Evolutionary conservation across 2,329 filamentous ascomycete species (phyloP), one percentile per base, ranked within the genome.

Genomic region (Emmonsiellopsis sp.): DNA sequence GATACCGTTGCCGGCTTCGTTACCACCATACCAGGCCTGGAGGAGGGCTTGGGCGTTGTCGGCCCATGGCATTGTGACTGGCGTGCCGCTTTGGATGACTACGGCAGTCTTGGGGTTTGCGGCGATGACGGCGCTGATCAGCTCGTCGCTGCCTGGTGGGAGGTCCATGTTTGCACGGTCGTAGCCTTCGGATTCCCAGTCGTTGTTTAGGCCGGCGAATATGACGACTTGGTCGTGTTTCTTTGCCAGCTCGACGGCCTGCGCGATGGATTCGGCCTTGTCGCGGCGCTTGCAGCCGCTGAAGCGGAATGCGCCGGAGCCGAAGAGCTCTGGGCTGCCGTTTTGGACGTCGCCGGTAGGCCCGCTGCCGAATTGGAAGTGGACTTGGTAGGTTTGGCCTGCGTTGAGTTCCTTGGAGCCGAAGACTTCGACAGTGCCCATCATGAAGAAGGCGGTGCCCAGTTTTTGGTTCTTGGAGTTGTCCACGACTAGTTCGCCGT

Each of bases 1-100:
- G 56, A 94, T 85, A 9, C 83, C 84, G 63, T 91, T 89, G 5
- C 88, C 88, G 5, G 85, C 86, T 71, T 93, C 88, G 62, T 93
- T 88, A n/a, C 88, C 88, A 56, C 87, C 86, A 62, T 90, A 93
- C 87, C 87, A 93, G 6, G 87, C 87, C 62, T 92, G 86, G 1
- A 90, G 64, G 1, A 91, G 72, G 2, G 83, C 80, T 6, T 74
- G 72, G 8, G 72, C 65, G n/a, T 71, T 65, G 4, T 69, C 62
- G 2, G 62, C 66, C 70, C 76, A 76, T 0, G 75, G 76, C 68
- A 78, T 76, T 2, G 73, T 75, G 9, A 79, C 71, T 0, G 87
- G 87, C 0, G 86, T 88, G 37, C 87, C 88, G 0, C 85, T 88
- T 61, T 91, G 87, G 64, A 88, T 82, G 1, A 91, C 84, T 1